phyloP scores from a whole-genome alignment of 805 yeast genomes.

The Kluyveromyces dobzhanskii region DNA sequence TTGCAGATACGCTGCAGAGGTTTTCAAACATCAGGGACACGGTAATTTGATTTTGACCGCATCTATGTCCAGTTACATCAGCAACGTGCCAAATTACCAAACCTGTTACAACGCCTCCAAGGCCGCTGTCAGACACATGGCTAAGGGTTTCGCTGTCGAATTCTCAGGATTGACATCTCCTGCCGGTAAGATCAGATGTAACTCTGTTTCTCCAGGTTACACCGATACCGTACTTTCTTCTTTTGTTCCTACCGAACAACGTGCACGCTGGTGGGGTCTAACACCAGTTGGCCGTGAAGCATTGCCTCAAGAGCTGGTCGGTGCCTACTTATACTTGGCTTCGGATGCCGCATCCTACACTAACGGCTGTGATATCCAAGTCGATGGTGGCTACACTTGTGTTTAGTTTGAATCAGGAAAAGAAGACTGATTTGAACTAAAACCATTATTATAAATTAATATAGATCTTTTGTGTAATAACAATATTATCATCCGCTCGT shows the following conservation, averaged over 20 bases:
- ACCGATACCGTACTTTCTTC: conserved; percentile 61
- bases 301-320: conserved; percentile 61
- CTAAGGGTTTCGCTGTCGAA: conserved; percentile 74
- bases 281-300: conserved; percentile 73
- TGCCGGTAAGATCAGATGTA: conserved; percentile 41
- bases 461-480: too few species aligned
- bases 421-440: too few species aligned
- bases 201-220: conserved; percentile 77
- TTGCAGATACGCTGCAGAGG: conserved; percentile 63
- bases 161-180: conserved; percentile 39
- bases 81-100: conserved; percentile 79
- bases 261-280: conserved; percentile 42
- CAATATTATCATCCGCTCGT: too few species aligned
- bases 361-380: conserved; percentile 66
- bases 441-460: too few species aligned
- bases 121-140: conserved; percentile 75
- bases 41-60: conserved; percentile 62
- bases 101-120: conserved; percentile 85
- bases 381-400: conserved; percentile 58
- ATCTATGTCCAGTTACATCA: conserved; percentile 83
- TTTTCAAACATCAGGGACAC: conserved; percentile 60
- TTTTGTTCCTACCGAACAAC: conserved; percentile 38
- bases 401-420: conserved; percentile 6
- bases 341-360: conserved; percentile 76
- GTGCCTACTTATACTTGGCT: conserved; percentile 73